phyloP scores from a whole-genome alignment of 129 eudicot species.

The Artemisia tridentata region DNA sequence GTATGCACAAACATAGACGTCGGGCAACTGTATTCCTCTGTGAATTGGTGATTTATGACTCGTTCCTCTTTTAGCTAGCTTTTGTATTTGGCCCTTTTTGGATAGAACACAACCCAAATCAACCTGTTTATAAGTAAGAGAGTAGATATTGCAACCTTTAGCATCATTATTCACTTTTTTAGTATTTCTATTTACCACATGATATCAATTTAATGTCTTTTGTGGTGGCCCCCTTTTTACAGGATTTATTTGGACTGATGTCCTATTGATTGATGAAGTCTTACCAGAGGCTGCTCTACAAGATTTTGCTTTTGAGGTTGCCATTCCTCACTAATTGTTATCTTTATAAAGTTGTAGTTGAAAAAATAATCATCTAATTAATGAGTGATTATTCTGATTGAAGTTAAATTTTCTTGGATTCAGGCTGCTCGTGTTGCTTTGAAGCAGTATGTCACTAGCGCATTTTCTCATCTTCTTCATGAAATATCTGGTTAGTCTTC shows the following conservation, averaged over 20 bases:
- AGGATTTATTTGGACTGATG: slow-evolving; percentile 91
- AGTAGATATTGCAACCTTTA: slow-evolving; percentile 2
- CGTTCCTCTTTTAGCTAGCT: no score
- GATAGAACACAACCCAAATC: no score
- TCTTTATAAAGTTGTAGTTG: slow-evolving; percentile 12
- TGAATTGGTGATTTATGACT: no score
- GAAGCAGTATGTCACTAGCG: slow-evolving; percentile 61
- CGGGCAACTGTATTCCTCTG: no score
- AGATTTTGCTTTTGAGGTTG: slow-evolving; percentile 74
- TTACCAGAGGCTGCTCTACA: slow-evolving; percentile 82
- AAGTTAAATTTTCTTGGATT: slow-evolving; percentile 24
- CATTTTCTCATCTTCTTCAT: slow-evolving; percentile 62
- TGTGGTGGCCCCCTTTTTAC: slow-evolving; percentile 18
- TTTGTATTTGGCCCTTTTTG: no score
- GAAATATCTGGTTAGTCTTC: slow-evolving; percentile 66
- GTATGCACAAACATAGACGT: no score
- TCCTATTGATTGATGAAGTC: slow-evolving; percentile 79
- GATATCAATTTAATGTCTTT: neutral
- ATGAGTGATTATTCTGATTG: slow-evolving; percentile 18
- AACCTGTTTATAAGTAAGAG: no score
- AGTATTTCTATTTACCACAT: neutral
- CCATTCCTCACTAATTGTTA: slow-evolving; percentile 20
- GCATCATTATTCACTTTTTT: slow-evolving; percentile 9
- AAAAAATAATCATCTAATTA: neutral
- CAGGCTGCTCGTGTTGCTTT: slow-evolving; percentile 74